Evolutionary conservation across 305 asterid species (phyloP), one percentile per base, ranked within the genome.

Genomic region (Fraxinus angustifolia): DNA sequence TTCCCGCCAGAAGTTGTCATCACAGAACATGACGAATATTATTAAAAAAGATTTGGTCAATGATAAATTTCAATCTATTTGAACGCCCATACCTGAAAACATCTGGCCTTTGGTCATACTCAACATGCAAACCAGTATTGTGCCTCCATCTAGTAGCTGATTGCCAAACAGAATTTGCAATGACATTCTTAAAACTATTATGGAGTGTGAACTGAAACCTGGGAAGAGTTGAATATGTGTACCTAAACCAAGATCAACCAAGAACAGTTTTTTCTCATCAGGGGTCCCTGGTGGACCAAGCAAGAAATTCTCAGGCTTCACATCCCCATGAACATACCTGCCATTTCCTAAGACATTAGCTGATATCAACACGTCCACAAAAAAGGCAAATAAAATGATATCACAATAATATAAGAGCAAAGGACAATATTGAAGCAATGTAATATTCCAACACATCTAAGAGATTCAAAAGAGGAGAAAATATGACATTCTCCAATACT

Each of bases 221-320:
- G 75, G 75, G 70, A 78, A 82, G 73, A 74, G 70, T 14, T 71
- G 70, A 89, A 74, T 62, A 35, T 17, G 80, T 78, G 33, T 92
- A 95, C 98, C 98, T 92, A 93, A 86, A 45, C 98, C 98, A 86
- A 95, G 98, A 90, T 95, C 98, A 83, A 95, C 94, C 77, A 95
- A 87, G 86, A 82, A 95, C 73, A 95, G 85, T 84, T 87, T 92
- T 87, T 93, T 95, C 87, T 95, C 97, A 8, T 95, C 95, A 6
- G 93, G 88, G 23, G 93, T 90, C 76, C 94, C 95, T 2, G 93
- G 88, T 28, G 87, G 83, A 78, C 99, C 99, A 19, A 95, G 97
- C 89, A 95, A 89, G 84, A 95, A 91, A 84, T 95, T 95, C 83
- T 93, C 99, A 74, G 98, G 99, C 87, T 95, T 95, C 56, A 95